phyloP scores from a whole-genome alignment of 1,284 basidiomycete species.

The Amylostereum areolatum region DNA sequence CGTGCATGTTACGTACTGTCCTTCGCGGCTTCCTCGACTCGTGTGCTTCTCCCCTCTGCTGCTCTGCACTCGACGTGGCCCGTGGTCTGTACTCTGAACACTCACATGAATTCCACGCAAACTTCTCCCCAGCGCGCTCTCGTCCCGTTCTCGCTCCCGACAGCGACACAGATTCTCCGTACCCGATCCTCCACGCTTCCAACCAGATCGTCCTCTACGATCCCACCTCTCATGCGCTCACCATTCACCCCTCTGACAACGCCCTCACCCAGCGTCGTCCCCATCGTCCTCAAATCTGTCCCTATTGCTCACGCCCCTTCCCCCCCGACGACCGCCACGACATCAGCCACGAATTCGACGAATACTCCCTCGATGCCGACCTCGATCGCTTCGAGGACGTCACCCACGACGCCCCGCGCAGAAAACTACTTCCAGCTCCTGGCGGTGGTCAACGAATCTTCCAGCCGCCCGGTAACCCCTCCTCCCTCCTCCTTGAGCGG shows the following conservation, averaged over 20 bases:
- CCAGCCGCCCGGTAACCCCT: conserved; percentile 53
- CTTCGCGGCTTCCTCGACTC: too few relatives aligned
- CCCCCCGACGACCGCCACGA: conserved; percentile 24
- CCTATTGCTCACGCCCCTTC: conserved; percentile 64
- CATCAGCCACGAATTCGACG: conserved; percentile 20
- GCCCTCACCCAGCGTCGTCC: conserved; percentile 18
- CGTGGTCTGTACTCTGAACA: too few relatives aligned
- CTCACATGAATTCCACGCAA: too few relatives aligned
- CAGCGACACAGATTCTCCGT: conserved; percentile 1
- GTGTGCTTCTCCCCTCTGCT: too few relatives aligned
- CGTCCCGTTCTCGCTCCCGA: conserved; percentile 1
- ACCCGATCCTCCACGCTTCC: conserved; percentile 65
- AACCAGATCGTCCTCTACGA: conserved; percentile 89
- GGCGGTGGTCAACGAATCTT: conserved; percentile 60
- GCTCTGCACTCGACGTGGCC: too few relatives aligned
- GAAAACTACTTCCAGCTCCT: conserved; percentile 73
- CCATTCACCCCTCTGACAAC: conserved; percentile 37
- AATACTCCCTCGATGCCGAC: conserved; percentile 11
- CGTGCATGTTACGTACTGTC: too few relatives aligned
- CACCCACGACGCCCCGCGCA: conserved; percentile 36
- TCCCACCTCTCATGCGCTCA: conserved; percentile 77
- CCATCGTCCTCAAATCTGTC: conserved; percentile 41
- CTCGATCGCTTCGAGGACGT: conserved; percentile 14
- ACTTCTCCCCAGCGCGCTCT: neutral
- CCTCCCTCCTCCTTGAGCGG: conserved; percentile 15